Base-by-base conservation (phyloP, 805 yeast species). In the Millerago galiae region DNA sequence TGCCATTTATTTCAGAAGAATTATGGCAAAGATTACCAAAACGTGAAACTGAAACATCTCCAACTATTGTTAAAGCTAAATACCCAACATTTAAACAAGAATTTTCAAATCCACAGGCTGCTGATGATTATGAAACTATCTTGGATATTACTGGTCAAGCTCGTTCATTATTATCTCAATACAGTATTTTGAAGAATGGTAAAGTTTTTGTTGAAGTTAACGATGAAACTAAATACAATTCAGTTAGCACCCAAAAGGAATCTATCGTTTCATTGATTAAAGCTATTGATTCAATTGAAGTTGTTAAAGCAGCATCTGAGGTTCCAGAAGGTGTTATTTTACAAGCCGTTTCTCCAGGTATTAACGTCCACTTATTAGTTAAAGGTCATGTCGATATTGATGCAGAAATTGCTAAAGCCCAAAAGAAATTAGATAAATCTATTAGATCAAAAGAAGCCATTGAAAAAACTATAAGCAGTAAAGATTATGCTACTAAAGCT, bases 1-100 rank as follows among this genome's bases (percentile, higher is more conserved):
- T 93, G 99, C 99, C 99, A 32, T 93, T 79, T 62, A 72, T 93
- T 53, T 83, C 98, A 37, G 99, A 93, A 68, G 99, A 93, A 73
- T 79, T 93, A 86, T 93, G 97, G 97, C 99, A 93, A 72, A 86
- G 98, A 68, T 71, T 93, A 59, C 98, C 98, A 56, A 83, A 84
- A 59, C 81, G 96, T 61, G 74, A 77, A 8, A 68, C 79, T 41
- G 96, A 86, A 56, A 66, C 67, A 17, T 71, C 88, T 24, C 69
- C 65, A 40, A 75, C 96, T 16, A 88, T 93, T 62, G 81, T 80
- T 40, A 77, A 78, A 60, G 95, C 96, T 34, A 54, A 71, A 38
- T 93, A 80, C 71, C 99, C 99, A 44, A 75, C 65, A 42, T 82
- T 70, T 63, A 68, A 70, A 41, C 55, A 68, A 42, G 77, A 75